Evolutionary conservation across 345 rosid genomes (phyloP).

Genomic region (Lepidium sativum): DNA sequence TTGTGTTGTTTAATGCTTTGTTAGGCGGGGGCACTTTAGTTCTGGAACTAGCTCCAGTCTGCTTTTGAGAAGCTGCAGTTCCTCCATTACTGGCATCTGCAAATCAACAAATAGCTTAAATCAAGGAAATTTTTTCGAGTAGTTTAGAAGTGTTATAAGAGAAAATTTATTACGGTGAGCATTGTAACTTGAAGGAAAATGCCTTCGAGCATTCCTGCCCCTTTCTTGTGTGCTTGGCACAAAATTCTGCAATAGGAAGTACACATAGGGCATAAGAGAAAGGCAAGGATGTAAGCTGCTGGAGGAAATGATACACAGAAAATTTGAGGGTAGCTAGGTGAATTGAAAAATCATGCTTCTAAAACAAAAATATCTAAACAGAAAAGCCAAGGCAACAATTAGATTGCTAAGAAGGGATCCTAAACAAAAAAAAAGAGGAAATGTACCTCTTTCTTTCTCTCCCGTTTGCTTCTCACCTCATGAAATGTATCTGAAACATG

Average conservation of each 20-base stretch:
- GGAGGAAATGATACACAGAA: not conserved
- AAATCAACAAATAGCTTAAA: not conserved
- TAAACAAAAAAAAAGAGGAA: conserved; percentile 1
- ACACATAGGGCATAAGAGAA: not conserved
- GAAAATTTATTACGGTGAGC: conserved; percentile 28
- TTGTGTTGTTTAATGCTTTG: conserved; percentile 31
- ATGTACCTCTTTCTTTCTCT: conserved; percentile 60
- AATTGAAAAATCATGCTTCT: not conserved
- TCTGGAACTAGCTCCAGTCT: conserved; percentile 39
- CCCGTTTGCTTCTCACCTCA: conserved; percentile 66
- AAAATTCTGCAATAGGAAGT: conserved; percentile 30
- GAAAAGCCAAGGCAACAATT: not conserved
- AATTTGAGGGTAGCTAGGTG: not conserved
- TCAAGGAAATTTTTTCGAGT: not conserved
- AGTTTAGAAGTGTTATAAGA: not conserved
- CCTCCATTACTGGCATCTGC: conserved; percentile 48
- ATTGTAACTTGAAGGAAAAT: conserved; percentile 28
- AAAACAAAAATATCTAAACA: no score
- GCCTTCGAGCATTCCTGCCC: conserved; percentile 44
- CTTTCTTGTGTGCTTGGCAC: conserved; percentile 28
- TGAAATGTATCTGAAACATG: conserved; percentile 72
- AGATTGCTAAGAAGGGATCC: not conserved
- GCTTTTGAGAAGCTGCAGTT: conserved; percentile 38
- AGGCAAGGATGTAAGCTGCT: not conserved
- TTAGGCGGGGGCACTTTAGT: conserved; percentile 24